Conservation (phyloP, 129 eudicot species). For the Pulicaria dysenterica region DNA sequence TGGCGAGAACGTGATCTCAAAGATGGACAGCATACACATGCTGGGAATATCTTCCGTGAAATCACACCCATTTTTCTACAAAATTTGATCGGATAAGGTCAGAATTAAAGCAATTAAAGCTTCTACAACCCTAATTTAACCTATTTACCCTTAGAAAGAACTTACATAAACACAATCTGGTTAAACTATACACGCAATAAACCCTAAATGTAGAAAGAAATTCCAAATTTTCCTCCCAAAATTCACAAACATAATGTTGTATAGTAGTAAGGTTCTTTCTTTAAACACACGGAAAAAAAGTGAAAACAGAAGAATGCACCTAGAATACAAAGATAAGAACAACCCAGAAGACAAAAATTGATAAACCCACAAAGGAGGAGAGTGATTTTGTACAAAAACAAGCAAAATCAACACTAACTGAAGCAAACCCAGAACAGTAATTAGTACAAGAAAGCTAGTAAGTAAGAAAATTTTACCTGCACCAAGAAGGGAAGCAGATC, state of each 20-base stretch:
- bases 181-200: neutral
- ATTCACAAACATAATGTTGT: neutral
- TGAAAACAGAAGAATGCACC: constrained; percentile 9
- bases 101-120: constrained; percentile 7
- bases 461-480: constrained; percentile 15
- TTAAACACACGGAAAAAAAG: constrained; percentile 7
- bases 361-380: neutral
- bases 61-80: constrained; percentile 82
- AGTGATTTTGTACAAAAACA: neutral
- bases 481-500: constrained; percentile 39
- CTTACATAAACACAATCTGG: neutral
- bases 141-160: neutral
- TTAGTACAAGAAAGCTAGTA: neutral
- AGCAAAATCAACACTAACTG: neutral
- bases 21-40: constrained; percentile 98
- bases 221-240: neutral
- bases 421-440: constrained; percentile 20
- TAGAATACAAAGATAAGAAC: constrained; percentile 6
- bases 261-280: neutral
- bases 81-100: neutral
- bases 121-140: constrained; percentile 6
- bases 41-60: constrained; percentile 90
- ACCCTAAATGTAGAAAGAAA: neutral
- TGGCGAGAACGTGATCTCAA: constrained; percentile 88
- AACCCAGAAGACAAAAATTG: constrained; percentile 16